A percentile compares a stretch with the other conserved stretches of the same genome.
phyloP scores from a whole-genome alignment of 345 rosid species.

The Hibiscus trionum region DNA sequence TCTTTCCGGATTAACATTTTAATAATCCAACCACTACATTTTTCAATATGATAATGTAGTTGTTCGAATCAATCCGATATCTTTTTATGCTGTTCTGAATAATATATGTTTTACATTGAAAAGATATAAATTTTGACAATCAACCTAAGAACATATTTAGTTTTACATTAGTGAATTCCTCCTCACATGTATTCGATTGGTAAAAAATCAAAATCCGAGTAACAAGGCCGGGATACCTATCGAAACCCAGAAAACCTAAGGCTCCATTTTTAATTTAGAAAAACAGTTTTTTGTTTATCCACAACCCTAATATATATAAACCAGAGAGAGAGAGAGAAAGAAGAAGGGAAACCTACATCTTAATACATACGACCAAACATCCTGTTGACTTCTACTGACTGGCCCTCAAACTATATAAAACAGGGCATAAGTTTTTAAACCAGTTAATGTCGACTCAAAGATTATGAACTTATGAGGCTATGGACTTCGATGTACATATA shows the following conservation, averaged over 20 bases:
- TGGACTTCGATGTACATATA: slow-evolving; percentile 14
- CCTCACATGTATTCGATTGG: not conserved
- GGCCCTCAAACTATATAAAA: slow-evolving; percentile 23
- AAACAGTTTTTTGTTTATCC: slow-evolving; percentile 19
- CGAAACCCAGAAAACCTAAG: slow-evolving; percentile 8
- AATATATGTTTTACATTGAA: too few relatives aligned
- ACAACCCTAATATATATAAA: slow-evolving; percentile 26
- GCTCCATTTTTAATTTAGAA: slow-evolving; percentile 15
- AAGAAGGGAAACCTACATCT: slow-evolving; percentile 3
- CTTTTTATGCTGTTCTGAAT: too few relatives aligned
- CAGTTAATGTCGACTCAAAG: slow-evolving; percentile 15
- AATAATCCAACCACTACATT: too few relatives aligned
- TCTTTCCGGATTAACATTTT: too few relatives aligned
- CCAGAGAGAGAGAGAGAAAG: not conserved
- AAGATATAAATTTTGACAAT: too few relatives aligned
- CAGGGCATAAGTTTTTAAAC: slow-evolving; percentile 17
- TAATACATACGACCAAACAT: slow-evolving; percentile 25
- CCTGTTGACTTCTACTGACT: slow-evolving; percentile 15
- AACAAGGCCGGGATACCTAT: not conserved
- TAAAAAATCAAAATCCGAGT: not conserved
- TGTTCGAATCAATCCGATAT: too few relatives aligned
- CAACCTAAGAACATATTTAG: too few relatives aligned
- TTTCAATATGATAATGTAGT: too few relatives aligned
- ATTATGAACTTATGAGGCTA: slow-evolving; percentile 14
- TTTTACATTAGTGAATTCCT: too few relatives aligned